Conservation (phyloP, 208 protist species). For the Endotrypanum monterogeii region DNA sequence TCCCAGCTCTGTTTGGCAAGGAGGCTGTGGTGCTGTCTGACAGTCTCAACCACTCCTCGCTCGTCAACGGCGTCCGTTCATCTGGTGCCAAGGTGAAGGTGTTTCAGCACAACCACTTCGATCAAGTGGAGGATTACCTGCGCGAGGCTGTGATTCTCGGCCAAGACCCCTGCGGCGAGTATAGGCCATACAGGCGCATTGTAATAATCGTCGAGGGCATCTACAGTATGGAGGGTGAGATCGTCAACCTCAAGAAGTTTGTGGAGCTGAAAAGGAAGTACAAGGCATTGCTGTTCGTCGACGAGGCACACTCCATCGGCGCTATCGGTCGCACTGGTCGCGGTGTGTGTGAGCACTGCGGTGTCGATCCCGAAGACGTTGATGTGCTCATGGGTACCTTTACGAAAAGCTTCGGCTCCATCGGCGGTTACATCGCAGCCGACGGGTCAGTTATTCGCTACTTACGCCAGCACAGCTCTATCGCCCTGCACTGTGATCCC, state of each 20-base stretch:
- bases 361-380: slow-evolving; percentile 86
- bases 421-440: slow-evolving; percentile 96
- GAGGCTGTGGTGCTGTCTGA: slow-evolving; percentile 95
- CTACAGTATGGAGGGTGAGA: slow-evolving; percentile 99
- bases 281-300: slow-evolving; percentile 96
- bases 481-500: slow-evolving; percentile 69
- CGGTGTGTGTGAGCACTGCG: slow-evolving; percentile 94
- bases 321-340: slow-evolving; percentile 94
- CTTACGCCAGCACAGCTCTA: slow-evolving; percentile 67
- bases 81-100: slow-evolving; percentile 89
- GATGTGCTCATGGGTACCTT: slow-evolving; percentile 97
- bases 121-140: slow-evolving; percentile 93
- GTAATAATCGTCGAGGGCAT: slow-evolving; percentile 97
- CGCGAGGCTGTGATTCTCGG: slow-evolving; percentile 87
- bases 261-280: slow-evolving; percentile 97
- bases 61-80: slow-evolving; percentile 95
- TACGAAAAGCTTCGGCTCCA: slow-evolving; percentile 96
- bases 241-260: slow-evolving; percentile 94
- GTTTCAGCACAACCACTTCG: slow-evolving; percentile 95
- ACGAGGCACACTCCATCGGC: slow-evolving; percentile 99
- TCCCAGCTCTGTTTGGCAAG: slow-evolving; percentile 95
- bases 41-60: slow-evolving; percentile 96
- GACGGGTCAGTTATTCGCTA: slow-evolving; percentile 78
- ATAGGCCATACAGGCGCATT: slow-evolving; percentile 81
- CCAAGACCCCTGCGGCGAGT: slow-evolving; percentile 79